Evolutionary conservation across 2,329 filamentous ascomycete genomes (phyloP).

Genomic region (Immersiporthe knoxdaviesiana): DNA sequence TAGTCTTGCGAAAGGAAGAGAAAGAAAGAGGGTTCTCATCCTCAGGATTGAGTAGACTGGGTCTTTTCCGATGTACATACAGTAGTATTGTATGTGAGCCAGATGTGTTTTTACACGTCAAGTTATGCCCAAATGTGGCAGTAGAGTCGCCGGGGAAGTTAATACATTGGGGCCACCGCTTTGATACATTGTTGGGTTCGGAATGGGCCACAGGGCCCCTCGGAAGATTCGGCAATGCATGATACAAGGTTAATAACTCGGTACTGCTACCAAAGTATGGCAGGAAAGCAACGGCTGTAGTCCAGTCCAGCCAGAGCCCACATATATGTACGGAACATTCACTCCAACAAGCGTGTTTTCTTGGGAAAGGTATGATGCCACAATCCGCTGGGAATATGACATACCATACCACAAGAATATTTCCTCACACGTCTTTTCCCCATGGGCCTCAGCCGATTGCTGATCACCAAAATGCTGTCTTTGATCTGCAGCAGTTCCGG

Average conservation of each 20-base stretch:
- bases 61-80: background rate
- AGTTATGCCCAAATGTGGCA: background rate
- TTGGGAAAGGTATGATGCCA: background rate
- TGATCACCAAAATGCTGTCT: background rate
- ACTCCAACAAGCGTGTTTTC: background rate
- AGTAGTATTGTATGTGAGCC: too few species aligned
- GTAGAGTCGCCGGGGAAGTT: background rate
- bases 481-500: background rate
- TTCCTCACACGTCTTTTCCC: background rate
- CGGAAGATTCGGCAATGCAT: background rate
- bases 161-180: background rate
- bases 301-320: too few species aligned
- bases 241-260: too few species aligned
- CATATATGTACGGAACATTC: too few species aligned
- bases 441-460: background rate
- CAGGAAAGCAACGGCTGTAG: background rate
- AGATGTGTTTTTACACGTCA: background rate
- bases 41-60: background rate
- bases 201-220: background rate
- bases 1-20: background rate
- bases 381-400: background rate
- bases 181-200: background rate
- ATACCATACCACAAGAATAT: background rate
- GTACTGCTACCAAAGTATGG: background rate
- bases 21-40: background rate